Percentiles rank a stretch among this genome's conserved stretches.
Conservation (phyloP, 371 early-diverging fungal genomes). For the Scutellospora calospora region DNA sequence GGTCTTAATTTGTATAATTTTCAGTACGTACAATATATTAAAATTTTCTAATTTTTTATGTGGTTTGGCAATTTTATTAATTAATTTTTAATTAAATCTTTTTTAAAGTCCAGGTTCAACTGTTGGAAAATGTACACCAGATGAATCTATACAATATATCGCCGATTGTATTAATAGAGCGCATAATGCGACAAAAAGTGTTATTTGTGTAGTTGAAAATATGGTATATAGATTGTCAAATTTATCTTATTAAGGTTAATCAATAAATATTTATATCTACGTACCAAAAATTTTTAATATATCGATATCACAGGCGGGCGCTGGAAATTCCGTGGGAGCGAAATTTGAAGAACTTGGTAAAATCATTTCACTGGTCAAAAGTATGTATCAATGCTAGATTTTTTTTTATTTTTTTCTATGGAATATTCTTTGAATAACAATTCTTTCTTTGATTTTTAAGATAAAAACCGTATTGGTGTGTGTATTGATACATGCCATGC, state of each 20-base stretch:
- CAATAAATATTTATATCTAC: too few relatives aligned
- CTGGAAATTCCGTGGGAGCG: constrained; percentile 62
- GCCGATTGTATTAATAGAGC: constrained; percentile 64
- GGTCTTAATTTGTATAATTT: constrained; percentile 69
- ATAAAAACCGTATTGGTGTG: constrained; percentile 69
- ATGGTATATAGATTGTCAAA: constrained; percentile 71
- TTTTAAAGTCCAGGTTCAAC: constrained; percentile 61
- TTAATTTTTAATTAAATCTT: not conserved
- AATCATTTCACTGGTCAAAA: constrained; percentile 60
- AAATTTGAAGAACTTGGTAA: constrained; percentile 63
- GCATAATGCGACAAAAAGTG: constrained; percentile 51
- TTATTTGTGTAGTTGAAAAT: constrained; percentile 70
- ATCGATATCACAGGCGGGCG: constrained; percentile 44
- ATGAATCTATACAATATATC: constrained; percentile 56
- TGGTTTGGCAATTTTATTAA: not conserved
- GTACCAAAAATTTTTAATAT: too few relatives aligned
- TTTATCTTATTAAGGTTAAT: too few relatives aligned
- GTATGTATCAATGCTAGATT: not conserved
- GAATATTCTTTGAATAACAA: not conserved
- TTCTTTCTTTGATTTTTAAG: not conserved
- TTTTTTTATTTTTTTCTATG: not conserved
- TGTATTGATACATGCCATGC: constrained; percentile 78
- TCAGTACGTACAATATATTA: constrained; percentile 54
- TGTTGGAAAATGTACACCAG: constrained; percentile 54
- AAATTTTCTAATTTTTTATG: not conserved